Conservation (phyloP, 805 yeast genomes). For the Teunomyces gatunensis region DNA sequence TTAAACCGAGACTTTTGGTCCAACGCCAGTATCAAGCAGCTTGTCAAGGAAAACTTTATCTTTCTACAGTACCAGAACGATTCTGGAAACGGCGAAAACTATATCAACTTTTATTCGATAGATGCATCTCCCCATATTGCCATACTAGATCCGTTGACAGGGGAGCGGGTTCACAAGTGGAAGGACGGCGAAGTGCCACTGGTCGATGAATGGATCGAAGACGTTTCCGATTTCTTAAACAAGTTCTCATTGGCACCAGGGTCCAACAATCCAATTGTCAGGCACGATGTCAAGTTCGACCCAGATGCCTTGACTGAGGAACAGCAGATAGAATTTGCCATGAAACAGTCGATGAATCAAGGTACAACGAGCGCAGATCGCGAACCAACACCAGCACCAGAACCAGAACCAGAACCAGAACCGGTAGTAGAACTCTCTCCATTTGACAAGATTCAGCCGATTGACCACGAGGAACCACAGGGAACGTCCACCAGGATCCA, state of each 20-base stretch:
- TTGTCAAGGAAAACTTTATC: constrained; percentile 66
- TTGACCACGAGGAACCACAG: constrained; percentile 62
- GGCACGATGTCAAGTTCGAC: constrained; percentile 58
- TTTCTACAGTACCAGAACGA: constrained; percentile 85
- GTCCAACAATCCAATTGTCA: constrained; percentile 62
- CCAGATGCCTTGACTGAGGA: constrained; percentile 73
- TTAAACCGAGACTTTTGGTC: constrained; percentile 95
- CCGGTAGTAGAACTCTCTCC: constrained; percentile 28
- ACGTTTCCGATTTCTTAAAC: constrained; percentile 66
- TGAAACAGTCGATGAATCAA: constrained; percentile 57
- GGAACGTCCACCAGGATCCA: constrained; percentile 74
- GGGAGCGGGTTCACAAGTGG: constrained; percentile 84
- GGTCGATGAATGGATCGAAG: constrained; percentile 58
- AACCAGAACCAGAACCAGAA: not conserved
- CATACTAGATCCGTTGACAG: constrained; percentile 91
- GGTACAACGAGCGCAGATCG: constrained; percentile 17
- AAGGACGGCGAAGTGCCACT: constrained; percentile 57
- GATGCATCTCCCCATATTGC: constrained; percentile 82
- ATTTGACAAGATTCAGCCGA: constrained; percentile 49
- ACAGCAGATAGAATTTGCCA: constrained; percentile 76
- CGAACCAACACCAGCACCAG: constrained; percentile 11
- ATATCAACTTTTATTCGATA: constrained; percentile 69
- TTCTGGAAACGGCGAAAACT: constrained; percentile 70
- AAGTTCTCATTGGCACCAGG: constrained; percentile 63
- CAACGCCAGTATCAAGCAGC: constrained; percentile 56